phyloP scores from a whole-genome alignment of 768 basidiomycete species.

The Mycena epipterygia region DNA sequence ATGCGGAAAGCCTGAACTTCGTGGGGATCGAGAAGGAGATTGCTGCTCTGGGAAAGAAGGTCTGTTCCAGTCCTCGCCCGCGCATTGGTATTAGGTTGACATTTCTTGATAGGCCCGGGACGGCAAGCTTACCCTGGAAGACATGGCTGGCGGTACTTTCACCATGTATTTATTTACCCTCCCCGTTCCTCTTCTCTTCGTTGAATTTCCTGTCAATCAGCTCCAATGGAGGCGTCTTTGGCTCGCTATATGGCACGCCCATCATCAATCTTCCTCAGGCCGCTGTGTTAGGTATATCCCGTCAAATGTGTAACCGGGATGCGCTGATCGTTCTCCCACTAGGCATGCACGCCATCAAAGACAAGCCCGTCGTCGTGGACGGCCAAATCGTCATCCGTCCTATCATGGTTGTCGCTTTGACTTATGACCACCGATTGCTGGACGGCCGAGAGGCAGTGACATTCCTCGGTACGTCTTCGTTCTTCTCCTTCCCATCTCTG shows the following conservation, averaged over 20 bases:
- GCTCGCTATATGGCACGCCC: constrained; percentile 97
- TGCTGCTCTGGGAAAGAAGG: constrained; percentile 91
- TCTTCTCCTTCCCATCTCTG: not conserved
- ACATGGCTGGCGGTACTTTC: constrained; percentile 99
- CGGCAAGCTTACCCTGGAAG: constrained; percentile 94
- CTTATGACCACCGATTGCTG: constrained; percentile 95
- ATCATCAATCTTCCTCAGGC: constrained; percentile 98
- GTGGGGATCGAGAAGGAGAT: constrained; percentile 96
- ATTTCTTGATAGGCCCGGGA: constrained; percentile 76
- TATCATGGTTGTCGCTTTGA: constrained; percentile 95
- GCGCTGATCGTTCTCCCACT: constrained; percentile 12
- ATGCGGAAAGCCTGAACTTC: constrained; percentile 88
- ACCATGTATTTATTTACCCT: constrained; percentile 79
- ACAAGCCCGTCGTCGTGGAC: constrained; percentile 89
- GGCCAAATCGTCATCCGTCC: constrained; percentile 97
- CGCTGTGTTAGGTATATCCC: constrained; percentile 83
- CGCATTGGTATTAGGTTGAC: constrained; percentile 9
- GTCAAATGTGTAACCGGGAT: too few species aligned
- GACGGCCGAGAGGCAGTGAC: constrained; percentile 97
- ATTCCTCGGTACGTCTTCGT: constrained; percentile 85
- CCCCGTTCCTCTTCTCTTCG: not conserved
- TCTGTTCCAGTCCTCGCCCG: constrained; percentile 37
- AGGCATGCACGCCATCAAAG: constrained; percentile 97
- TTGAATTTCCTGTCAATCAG: constrained; percentile 54
- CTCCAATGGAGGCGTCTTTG: constrained; percentile 99